phyloP scores from a whole-genome alignment of 2,329 filamentous ascomycete species.

The Fusarium decemcellulare region DNA sequence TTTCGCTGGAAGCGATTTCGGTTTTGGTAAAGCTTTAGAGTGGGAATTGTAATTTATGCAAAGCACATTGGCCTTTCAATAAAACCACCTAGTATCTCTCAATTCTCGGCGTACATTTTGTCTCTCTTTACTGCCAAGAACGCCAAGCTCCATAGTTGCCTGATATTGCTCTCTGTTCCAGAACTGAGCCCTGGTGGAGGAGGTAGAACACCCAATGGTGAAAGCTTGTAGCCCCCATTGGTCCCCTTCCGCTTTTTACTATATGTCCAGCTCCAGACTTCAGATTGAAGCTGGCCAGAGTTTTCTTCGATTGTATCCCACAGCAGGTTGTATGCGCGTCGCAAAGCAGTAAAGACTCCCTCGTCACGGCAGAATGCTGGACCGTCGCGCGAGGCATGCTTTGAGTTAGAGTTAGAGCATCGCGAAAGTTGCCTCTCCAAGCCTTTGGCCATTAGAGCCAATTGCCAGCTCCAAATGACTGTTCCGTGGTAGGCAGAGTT shows the following conservation, averaged over 20 bases:
- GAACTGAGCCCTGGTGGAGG: constrained; percentile 26
- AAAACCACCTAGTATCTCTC: neutral
- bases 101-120: neutral
- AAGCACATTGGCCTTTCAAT: too few species aligned
- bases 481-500: constrained; percentile 73
- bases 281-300: constrained; percentile 61
- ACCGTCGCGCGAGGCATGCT: neutral
- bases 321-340: constrained; percentile 68
- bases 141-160: constrained; percentile 40
- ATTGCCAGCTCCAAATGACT: constrained; percentile 75
- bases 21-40: too few species aligned
- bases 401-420: constrained; percentile 51
- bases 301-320: constrained; percentile 75
- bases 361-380: constrained; percentile 66
- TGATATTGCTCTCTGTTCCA: constrained; percentile 36
- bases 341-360: constrained; percentile 60
- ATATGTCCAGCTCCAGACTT: constrained; percentile 76
- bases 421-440: constrained; percentile 70
- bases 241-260: constrained; percentile 9
- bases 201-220: constrained; percentile 39
- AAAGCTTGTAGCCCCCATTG: constrained; percentile 33
- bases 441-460: constrained; percentile 75
- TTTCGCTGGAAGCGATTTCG: too few species aligned
- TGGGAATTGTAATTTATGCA: too few species aligned
- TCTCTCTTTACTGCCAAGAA: constrained; percentile 38